Percentiles rank a stretch among this genome's conserved stretches.
phyloP scores from a whole-genome alignment of 2,329 filamentous ascomycete genomes.

The Ilyonectria mors-panacis region DNA sequence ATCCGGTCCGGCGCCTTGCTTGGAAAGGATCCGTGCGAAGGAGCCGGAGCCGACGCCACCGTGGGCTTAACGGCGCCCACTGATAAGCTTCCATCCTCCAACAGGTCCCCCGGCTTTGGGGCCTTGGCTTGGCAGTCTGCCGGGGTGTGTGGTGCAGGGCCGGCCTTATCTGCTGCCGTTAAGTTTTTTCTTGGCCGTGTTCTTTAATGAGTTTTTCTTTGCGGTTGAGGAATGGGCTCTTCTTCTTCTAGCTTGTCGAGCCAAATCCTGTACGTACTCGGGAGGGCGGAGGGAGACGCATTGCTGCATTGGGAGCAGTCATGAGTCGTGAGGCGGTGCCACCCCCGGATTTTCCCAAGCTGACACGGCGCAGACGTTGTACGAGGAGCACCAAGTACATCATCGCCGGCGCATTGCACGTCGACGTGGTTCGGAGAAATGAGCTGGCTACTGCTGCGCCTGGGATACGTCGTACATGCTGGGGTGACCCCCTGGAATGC shows the following conservation, averaged over 20 bases:
- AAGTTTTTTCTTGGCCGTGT: not conserved
- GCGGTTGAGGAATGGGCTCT: not conserved
- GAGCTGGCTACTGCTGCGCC: constrained; percentile 8
- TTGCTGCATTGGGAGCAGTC: constrained; percentile 4
- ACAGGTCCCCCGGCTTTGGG: constrained; percentile 36
- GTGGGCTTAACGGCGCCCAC: constrained; percentile 39
- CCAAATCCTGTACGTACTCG: not conserved
- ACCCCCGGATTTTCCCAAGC: constrained; percentile 21
- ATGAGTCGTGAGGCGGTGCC: constrained; percentile 23
- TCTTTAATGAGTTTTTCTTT: not conserved
- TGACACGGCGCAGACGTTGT: constrained; percentile 4
- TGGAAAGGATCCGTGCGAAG: constrained; percentile 8
- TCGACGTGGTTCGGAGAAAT: constrained; percentile 19
- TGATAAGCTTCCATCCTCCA: constrained; percentile 45
- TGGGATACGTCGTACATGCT: not conserved
- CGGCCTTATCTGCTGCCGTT: not conserved
- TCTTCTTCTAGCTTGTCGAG: not conserved
- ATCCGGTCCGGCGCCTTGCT: constrained; percentile 33
- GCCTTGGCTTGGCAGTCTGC: constrained; percentile 7
- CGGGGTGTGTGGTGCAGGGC: not conserved
- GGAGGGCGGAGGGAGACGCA: not conserved
- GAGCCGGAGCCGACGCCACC: constrained; percentile 37
- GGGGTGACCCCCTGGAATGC: not conserved
- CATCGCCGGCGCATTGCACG: not conserved
- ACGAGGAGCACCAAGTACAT: not conserved